phyloP scores from a whole-genome alignment of 148 eudicot genomes.

The Polygonum maritimum region DNA sequence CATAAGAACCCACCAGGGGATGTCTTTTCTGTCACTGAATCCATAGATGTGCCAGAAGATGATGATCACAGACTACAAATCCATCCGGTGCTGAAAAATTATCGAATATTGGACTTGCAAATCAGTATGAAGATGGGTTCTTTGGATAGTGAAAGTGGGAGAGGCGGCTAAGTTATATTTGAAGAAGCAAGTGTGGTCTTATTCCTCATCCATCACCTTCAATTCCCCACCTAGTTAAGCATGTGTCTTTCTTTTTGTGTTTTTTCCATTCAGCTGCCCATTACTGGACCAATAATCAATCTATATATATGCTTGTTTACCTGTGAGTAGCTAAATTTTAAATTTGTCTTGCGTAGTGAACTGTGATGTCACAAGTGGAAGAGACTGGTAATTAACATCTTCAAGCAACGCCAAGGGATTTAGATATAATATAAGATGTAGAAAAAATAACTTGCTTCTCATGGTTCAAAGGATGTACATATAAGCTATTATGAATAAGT shows the following conservation, averaged over 20 bases:
- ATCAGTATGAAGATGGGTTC: neutral
- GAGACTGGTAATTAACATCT: neutral
- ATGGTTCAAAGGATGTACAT: neutral
- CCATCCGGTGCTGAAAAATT: neutral
- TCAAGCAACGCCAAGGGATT: neutral
- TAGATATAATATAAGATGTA: neutral
- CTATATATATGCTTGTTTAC: neutral
- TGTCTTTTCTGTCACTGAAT: slow-evolving; percentile 22
- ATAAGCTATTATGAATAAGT: neutral
- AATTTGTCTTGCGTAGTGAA: neutral
- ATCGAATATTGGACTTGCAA: slow-evolving; percentile 6
- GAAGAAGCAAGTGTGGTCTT: slow-evolving; percentile 31
- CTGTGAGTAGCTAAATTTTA: neutral
- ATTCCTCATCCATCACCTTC: slow-evolving; percentile 39
- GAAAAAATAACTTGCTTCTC: neutral
- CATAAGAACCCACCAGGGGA: slow-evolving; percentile 16
- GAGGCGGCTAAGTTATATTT: slow-evolving; percentile 12
- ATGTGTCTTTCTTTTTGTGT: neutral
- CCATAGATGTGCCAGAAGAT: slow-evolving; percentile 21
- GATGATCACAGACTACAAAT: slow-evolving; percentile 20
- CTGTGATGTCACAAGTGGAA: slow-evolving; percentile 3
- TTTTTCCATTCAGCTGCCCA: neutral
- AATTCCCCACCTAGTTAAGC: slow-evolving; percentile 8
- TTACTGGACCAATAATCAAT: neutral
- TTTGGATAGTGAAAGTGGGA: neutral